A percentile compares a stretch with the other conserved stretches of the same genome.
These are phyloP conservation scores for Phytophthora pinifolia DNA, from an alignment of 352 stramenopile genomes.

Conservation along the genomic window DNA sequence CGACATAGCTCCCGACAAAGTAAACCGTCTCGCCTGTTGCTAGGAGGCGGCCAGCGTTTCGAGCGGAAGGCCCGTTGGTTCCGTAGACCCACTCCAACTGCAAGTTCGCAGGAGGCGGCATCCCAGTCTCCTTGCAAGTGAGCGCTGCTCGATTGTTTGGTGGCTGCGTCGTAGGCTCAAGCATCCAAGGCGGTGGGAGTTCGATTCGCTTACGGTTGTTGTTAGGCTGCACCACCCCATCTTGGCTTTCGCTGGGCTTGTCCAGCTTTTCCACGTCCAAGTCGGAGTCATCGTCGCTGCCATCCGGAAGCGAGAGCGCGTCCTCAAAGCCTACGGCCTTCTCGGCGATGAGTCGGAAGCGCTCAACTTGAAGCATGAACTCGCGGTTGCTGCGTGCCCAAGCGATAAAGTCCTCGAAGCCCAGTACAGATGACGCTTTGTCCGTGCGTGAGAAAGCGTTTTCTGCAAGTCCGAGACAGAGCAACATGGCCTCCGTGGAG, in stretches of 20 bases:
- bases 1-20: slow-evolving; percentile 69
- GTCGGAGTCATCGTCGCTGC: slow-evolving; percentile 77
- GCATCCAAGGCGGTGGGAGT: slow-evolving; percentile 44
- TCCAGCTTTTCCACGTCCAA: slow-evolving; percentile 47
- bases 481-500: slow-evolving; percentile 40
- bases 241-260: slow-evolving; percentile 2
- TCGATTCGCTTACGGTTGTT: slow-evolving; percentile 21
- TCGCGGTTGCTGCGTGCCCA: slow-evolving; percentile 83
- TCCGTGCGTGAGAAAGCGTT: slow-evolving; percentile 60
- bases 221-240: not conserved
- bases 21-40: slow-evolving; percentile 66
- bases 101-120: slow-evolving; percentile 61
- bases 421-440: slow-evolving; percentile 44
- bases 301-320: slow-evolving; percentile 57
- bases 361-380: slow-evolving; percentile 86
- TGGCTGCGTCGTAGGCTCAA: slow-evolving; percentile 36
- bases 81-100: slow-evolving; percentile 81
- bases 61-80: slow-evolving; percentile 40
- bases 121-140: slow-evolving; percentile 20
- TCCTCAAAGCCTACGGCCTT: slow-evolving; percentile 69
- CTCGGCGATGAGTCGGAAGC: slow-evolving; percentile 70
- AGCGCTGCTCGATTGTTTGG: not conserved
- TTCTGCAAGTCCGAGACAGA: slow-evolving; percentile 53
- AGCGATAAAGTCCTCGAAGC: slow-evolving; percentile 80
- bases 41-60: slow-evolving; percentile 56